Conservation (phyloP, 1,139 yeast genomes). For the Geotrichum histeridarum region DNA sequence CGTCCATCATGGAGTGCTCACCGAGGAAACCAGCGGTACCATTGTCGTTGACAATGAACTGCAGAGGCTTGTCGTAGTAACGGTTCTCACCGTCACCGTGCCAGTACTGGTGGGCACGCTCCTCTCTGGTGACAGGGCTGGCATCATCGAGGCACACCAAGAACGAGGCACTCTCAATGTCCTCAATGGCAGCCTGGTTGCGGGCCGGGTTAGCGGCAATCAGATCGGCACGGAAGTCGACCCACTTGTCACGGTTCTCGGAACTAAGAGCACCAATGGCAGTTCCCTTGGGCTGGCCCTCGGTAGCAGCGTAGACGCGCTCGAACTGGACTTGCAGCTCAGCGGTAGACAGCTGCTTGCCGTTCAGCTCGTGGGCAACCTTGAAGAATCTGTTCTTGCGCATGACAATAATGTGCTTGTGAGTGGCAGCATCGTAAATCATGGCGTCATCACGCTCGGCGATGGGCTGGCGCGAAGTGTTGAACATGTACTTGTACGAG, state of each 20-base stretch:
- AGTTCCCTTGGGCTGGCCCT: slow-evolving; percentile 43
- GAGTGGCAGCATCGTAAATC: slow-evolving; percentile 46
- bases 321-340: slow-evolving; percentile 65
- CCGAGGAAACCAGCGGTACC: slow-evolving; percentile 92
- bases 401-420: slow-evolving; percentile 68
- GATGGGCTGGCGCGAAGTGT: slow-evolving; percentile 76
- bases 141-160: slow-evolving; percentile 76
- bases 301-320: slow-evolving; percentile 45
- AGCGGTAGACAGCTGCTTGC: slow-evolving; percentile 52
- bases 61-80: slow-evolving; percentile 87
- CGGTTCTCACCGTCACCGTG: slow-evolving; percentile 92
- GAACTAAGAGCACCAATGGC: slow-evolving; percentile 79
- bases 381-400: slow-evolving; percentile 80
- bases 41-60: slow-evolving; percentile 74
- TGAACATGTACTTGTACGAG: slow-evolving; percentile 86
- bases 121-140: slow-evolving; percentile 72
- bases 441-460: slow-evolving; percentile 38
- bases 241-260: slow-evolving; percentile 83
- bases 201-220: slow-evolving; percentile 47
- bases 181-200: slow-evolving; percentile 54
- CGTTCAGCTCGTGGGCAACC: slow-evolving; percentile 53
- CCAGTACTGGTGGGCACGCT: slow-evolving; percentile 85
- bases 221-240: slow-evolving; percentile 55
- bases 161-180: slow-evolving; percentile 74
- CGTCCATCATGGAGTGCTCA: slow-evolving; percentile 98